Evolutionary conservation across 345 rosid species (phyloP), one percentile per base, ranked within the genome.

Genomic region (Citrus reticulata): DNA sequence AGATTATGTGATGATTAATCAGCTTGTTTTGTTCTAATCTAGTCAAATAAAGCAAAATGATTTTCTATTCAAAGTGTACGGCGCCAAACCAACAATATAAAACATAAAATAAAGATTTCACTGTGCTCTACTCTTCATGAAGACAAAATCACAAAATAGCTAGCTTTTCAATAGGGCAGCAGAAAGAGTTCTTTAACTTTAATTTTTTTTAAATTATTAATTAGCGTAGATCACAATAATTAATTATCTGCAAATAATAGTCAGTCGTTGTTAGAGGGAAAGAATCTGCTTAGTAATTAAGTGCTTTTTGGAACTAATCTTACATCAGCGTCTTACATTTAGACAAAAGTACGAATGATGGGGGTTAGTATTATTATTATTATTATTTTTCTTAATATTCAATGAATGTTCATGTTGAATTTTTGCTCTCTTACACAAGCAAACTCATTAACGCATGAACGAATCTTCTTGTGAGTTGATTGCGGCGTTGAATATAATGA

Each of bases 331-430:
- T 46, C 22, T 4, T 4, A 1, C 54, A 79, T 65, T 25, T 62
- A 79, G 85, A 83, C 84, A 82, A 84, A 13, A 74, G 34, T 73
- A 55, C 68, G 72, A 66, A 76, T 81, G 70, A 84, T 83, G 67
- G 46, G 66, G 35, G 6, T 34, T 34, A 5, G 6, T 34, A 34
- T 34, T 34, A 34, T 4, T 4, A 34, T 34, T 34, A 34, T 34
- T 34, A 34, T 61, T 14, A 51, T 61, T 67, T 49, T 65, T 64
- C 68, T n/a, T 32, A 75, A 77, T 62, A 65, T 74, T 68, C 78
- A 79, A 76, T 75, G 70, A 78, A 82, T 58, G 24, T 58, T 63
- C 78, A 63, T 70, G 22, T 54, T 54, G 20, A 54, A 54, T 69
- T 16, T 71, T 71, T 37, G 20, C 60, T 9, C 24, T 60, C 68